phyloP scores from a whole-genome alignment of 2,329 filamentous ascomycete genomes.

The Fusarium globosum region DNA sequence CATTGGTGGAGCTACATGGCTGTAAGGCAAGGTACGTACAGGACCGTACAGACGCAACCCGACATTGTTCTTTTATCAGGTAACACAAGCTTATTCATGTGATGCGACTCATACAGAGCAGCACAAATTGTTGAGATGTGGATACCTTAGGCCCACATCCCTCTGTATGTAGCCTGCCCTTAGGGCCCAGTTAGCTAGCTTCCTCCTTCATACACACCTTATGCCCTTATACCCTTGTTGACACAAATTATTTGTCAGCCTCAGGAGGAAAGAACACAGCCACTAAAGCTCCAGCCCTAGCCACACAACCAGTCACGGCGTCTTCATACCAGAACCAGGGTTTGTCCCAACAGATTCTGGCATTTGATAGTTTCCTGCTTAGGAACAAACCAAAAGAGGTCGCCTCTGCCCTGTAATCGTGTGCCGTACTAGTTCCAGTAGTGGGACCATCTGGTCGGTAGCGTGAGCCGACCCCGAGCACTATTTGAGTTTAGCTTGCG shows the following conservation, averaged over 20 bases:
- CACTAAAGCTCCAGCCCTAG: background rate
- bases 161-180: too few species aligned
- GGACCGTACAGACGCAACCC: background rate
- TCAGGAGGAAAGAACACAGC: background rate
- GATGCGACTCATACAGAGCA: background rate
- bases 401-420: background rate
- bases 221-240: too few species aligned
- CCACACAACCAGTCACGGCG: background rate
- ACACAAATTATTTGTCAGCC: background rate
- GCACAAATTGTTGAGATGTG: too few species aligned
- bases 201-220: too few species aligned
- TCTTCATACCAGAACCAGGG: background rate
- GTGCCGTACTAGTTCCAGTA: background rate
- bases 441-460: background rate
- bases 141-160: too few species aligned
- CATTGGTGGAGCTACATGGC: background rate
- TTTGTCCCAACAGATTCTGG: background rate
- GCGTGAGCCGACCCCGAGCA: background rate
- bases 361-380: background rate
- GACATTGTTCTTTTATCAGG: background rate
- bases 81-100: background rate
- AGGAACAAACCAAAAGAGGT: background rate
- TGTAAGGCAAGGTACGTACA: background rate
- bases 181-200: too few species aligned
- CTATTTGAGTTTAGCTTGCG: constrained; percentile 5